Evolutionary conservation across 1,284 basidiomycete genomes (phyloP), one percentile per base, ranked within the genome.

Genomic region (Microbotryum lychnidis-dioicae): DNA sequence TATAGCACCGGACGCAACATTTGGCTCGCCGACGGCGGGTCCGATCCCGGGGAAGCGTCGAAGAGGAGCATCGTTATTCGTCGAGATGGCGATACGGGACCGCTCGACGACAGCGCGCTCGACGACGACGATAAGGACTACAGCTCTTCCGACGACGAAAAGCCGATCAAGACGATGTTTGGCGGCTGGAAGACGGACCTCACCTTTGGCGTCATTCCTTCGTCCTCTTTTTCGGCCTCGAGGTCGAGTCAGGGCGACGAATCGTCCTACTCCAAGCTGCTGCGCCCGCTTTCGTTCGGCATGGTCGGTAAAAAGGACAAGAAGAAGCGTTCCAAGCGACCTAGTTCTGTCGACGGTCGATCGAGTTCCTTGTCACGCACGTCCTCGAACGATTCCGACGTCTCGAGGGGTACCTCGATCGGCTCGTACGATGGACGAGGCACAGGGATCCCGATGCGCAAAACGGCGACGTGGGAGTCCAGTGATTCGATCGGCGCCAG

Each of bases 401-500:
- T 56, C 48, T 54, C 33, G 21, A 46, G 51, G 23, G 48, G 18
- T 20, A 42, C 37, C 14, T 52, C 57, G 20, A 21, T 23, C 48
- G 9, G 47, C 27, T 54, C 53, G 31, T 20, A 31, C 50, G 33
- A 58, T 20, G 54, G n/a, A 8, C 47, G 27, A 54, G 31, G 53
- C 2, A 67, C 65, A 3, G 67, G 67, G 12, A 61, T 69, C n/a
- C 67, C 67, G 25, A 57, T 69, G 58, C 62, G 64, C 37, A 69
- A 67, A 52, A 58, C 63, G 7, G 47, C 60, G 33, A 64, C 65
- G 2, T 69, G 67, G 67, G 65, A 69, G n/a, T 50, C 57, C 18
- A 59, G 58, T 16, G 62, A 66, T 23, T 53, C 47, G 47, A 48
- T 48, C 20, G 37, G 49, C 48, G 48, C 37, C 12, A 20, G 44